Percentiles rank a stretch among this genome's conserved stretches.
Evolutionary conservation across 2,329 filamentous ascomycete genomes (phyloP).

Genomic region (Aureobasidium namibiae): DNA sequence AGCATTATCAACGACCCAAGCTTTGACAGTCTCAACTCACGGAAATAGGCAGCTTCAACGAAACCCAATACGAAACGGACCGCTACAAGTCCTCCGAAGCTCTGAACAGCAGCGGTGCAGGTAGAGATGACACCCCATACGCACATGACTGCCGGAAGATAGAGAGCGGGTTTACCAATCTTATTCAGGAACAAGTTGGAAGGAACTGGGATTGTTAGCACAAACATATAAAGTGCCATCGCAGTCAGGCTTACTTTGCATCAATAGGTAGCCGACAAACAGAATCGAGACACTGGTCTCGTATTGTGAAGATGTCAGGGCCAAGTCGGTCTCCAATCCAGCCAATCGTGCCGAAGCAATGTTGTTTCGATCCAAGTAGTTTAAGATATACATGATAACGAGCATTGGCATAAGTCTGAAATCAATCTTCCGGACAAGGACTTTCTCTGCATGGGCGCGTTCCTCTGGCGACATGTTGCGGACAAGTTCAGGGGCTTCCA

Average conservation of each 20-base stretch:
- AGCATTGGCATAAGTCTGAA: slow-evolving; percentile 58
- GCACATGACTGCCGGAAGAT: slow-evolving; percentile 26
- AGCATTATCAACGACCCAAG: not conserved
- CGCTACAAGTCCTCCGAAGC: slow-evolving; percentile 29
- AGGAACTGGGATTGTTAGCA: slow-evolving; percentile 24
- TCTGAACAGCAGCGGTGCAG: slow-evolving; percentile 26
- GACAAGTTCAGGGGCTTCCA: slow-evolving; percentile 10
- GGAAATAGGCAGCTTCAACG: slow-evolving; percentile 36
- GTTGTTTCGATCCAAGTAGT: slow-evolving; percentile 54
- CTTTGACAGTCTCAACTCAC: not conserved
- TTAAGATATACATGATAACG: slow-evolving; percentile 69
- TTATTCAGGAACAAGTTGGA: slow-evolving; percentile 31
- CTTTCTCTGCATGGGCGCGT: slow-evolving; percentile 35
- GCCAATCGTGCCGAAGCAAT: slow-evolving; percentile 59
- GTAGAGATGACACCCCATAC: slow-evolving; percentile 29
- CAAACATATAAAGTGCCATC: slow-evolving; percentile 28
- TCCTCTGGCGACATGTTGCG: slow-evolving; percentile 13
- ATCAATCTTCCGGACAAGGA: slow-evolving; percentile 63
- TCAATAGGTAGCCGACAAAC: slow-evolving; percentile 32
- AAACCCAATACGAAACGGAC: slow-evolving; percentile 33
- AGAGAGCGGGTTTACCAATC: slow-evolving; percentile 26
- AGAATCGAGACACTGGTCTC: slow-evolving; percentile 38
- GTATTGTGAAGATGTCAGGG: slow-evolving; percentile 36
- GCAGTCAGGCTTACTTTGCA: slow-evolving; percentile 18
- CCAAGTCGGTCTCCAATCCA: slow-evolving; percentile 38